phyloP scores from a whole-genome alignment of 768 basidiomycete genomes.

The Xerocomus spinulosus region DNA sequence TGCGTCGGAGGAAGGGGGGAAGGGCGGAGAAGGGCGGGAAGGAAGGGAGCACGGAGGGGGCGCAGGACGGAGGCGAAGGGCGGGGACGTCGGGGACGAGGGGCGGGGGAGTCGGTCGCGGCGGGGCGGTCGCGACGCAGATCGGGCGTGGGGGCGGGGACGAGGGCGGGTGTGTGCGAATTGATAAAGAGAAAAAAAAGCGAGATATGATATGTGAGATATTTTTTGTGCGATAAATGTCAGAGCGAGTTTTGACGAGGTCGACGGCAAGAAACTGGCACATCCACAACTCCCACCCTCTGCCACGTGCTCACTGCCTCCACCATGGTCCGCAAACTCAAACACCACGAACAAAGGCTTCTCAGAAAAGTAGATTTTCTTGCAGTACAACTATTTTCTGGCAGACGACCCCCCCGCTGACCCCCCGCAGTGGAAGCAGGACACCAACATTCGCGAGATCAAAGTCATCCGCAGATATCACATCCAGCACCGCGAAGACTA shows the following conservation, averaged over 20 bases:
- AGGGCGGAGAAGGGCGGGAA: neutral
- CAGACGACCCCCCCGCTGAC: neutral
- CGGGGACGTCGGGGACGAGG: conserved; percentile 6
- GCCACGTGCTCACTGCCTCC: conserved; percentile 26
- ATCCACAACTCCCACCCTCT: conserved; percentile 24
- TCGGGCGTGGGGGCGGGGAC: conserved; percentile 10
- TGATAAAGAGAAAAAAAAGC: conserved; percentile 7
- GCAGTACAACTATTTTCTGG: conserved; percentile 54
- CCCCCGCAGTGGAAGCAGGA: conserved; percentile 91
- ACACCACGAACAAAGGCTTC: conserved; percentile 90
- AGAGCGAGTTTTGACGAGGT: conserved; percentile 27
- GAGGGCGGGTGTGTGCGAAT: conserved; percentile 8
- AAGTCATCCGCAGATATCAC: conserved; percentile 93
- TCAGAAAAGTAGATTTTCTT: conserved; percentile 96
- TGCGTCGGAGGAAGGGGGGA: neutral
- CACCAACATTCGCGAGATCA: conserved; percentile 83
- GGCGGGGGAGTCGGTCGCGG: neutral
- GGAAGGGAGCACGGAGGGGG: conserved; percentile 1
- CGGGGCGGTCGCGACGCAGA: conserved; percentile 14
- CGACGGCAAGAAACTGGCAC: conserved; percentile 24
- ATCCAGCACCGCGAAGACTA: conserved; percentile 93
- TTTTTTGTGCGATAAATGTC: conserved; percentile 16
- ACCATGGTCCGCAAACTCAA: conserved; percentile 89
- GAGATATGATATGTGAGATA: conserved; percentile 27
- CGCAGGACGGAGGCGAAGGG: neutral